Evolutionary conservation across 2,329 filamentous ascomycete genomes (phyloP).

Genomic region (Fusarium sp.): DNA sequence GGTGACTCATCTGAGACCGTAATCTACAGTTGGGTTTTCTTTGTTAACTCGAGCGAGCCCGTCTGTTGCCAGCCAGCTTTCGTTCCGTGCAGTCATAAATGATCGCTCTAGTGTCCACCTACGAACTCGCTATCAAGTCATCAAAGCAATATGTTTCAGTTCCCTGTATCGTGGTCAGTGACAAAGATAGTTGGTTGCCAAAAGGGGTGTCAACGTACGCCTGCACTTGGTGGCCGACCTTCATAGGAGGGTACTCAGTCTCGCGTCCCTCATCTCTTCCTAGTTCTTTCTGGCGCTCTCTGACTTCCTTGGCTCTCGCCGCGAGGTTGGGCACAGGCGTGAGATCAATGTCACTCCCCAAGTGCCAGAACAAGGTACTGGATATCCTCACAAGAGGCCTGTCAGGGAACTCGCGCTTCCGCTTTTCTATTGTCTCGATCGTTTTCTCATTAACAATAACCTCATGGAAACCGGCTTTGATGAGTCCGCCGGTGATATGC

Average conservation of each 20-base stretch:
- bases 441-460: constrained; percentile 68
- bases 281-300: constrained; percentile 59
- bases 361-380: constrained; percentile 71
- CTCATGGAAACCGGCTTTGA: constrained; percentile 72
- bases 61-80: not conserved
- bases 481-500: constrained; percentile 68
- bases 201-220: constrained; percentile 55
- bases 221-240: constrained; percentile 69
- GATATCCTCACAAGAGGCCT: constrained; percentile 67
- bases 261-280: constrained; percentile 66
- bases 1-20: not conserved
- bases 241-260: constrained; percentile 62
- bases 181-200: not conserved
- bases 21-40: not conserved
- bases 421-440: constrained; percentile 57
- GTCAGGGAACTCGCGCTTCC: constrained; percentile 56
- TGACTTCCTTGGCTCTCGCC: constrained; percentile 57
- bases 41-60: not conserved
- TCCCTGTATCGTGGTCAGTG: constrained; percentile 52
- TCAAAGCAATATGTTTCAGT: constrained; percentile 64
- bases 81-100: constrained; percentile 5
- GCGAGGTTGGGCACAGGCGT: constrained; percentile 61
- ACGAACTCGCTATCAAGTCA: constrained; percentile 51
- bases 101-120: not conserved
- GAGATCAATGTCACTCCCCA: constrained; percentile 67